A percentile compares a stretch with the other conserved stretches of the same genome.
phyloP scores from a whole-genome alignment of 306 rosid genomes.

The Vicia faba region DNA sequence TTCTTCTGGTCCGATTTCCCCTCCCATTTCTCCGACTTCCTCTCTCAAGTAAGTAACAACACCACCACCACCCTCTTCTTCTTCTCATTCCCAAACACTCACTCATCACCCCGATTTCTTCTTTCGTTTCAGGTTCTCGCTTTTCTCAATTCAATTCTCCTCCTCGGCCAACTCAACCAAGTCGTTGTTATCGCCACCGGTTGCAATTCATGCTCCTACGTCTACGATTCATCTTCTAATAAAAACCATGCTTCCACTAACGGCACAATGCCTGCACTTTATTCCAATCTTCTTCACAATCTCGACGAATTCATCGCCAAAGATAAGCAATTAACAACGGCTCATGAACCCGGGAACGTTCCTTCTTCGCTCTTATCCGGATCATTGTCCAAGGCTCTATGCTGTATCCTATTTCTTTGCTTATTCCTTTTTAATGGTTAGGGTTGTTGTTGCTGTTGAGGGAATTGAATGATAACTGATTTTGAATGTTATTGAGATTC shows the following conservation, averaged over 20 bases:
- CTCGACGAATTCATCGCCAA: conserved; percentile 59
- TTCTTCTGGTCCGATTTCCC: conserved; percentile 81
- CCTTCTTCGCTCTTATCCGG: conserved; percentile 81
- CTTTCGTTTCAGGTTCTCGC: conserved; percentile 69
- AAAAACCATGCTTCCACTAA: conserved; percentile 52
- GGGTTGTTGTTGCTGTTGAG: background rate
- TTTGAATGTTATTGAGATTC: background rate
- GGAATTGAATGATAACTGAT: conserved; percentile 11
- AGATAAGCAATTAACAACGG: conserved; percentile 53
- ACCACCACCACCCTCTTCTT: background rate
- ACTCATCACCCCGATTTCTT: background rate
- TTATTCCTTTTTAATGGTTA: conserved; percentile 3
- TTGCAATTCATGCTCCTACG: conserved; percentile 72
- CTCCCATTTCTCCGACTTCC: conserved; percentile 70
- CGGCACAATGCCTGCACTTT: conserved; percentile 74
- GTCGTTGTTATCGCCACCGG: conserved; percentile 86
- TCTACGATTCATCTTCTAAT: conserved; percentile 67
- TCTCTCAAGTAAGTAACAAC: conserved; percentile 63
- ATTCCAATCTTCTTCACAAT: conserved; percentile 63
- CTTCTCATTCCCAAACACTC: conserved; percentile 9
- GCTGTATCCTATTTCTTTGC: conserved; percentile 69
- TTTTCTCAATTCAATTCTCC: conserved; percentile 74
- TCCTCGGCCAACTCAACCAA: conserved; percentile 85
- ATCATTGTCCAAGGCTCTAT: conserved; percentile 88
- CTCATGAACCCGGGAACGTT: conserved; percentile 44